Conservation (phyloP, 768 basidiomycete species). For the Lactarius hengduanensis region DNA sequence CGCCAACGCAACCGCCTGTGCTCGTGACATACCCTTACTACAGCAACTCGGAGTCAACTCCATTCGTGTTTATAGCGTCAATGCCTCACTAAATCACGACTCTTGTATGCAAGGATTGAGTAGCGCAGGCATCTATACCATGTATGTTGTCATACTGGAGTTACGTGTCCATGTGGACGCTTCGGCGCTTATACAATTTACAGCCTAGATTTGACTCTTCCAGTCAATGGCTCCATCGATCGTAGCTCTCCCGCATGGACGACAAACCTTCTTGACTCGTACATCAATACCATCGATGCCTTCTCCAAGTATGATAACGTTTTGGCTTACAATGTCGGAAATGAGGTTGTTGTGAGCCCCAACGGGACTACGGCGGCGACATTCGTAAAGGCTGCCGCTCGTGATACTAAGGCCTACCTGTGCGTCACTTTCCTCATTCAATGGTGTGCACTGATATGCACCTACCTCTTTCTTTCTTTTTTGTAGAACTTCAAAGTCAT, state of each 20-base stretch:
- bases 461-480: constrained; percentile 14
- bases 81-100: constrained; percentile 82
- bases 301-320: constrained; percentile 90
- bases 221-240: constrained; percentile 83
- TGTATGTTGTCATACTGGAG: constrained; percentile 50
- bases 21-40: constrained; percentile 77
- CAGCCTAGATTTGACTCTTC: constrained; percentile 85
- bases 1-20: constrained; percentile 61
- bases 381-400: constrained; percentile 88
- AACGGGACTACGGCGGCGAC: constrained; percentile 63
- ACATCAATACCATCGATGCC: constrained; percentile 70
- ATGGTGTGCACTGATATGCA: neutral
- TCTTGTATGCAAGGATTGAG: constrained; percentile 78
- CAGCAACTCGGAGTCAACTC: constrained; percentile 76
- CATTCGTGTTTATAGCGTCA: constrained; percentile 84
- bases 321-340: constrained; percentile 86
- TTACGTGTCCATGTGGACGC: neutral
- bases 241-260: constrained; percentile 73
- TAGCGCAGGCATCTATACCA: constrained; percentile 80
- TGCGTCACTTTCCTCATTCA: constrained; percentile 39
- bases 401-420: constrained; percentile 86
- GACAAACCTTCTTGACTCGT: constrained; percentile 75
- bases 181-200: constrained; percentile 20
- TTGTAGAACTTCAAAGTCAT: constrained; percentile 51
- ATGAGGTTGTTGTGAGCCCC: constrained; percentile 64